These are phyloP conservation scores for Carallia brachiata DNA, from an alignment of 345 rosid species.

Conservation along the genomic window DNA sequence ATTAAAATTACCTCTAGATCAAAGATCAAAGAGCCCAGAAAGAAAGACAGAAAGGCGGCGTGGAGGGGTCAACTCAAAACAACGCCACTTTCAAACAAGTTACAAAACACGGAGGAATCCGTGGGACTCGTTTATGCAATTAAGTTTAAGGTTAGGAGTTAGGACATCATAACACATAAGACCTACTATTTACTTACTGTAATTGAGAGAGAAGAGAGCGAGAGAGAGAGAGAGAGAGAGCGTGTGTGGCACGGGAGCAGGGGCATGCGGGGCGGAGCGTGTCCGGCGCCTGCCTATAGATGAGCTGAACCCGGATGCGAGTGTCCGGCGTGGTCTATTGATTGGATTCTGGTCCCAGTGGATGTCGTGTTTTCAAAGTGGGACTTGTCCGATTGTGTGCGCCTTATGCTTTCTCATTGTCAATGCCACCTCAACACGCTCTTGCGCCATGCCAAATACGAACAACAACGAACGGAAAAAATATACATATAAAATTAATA, in stretches of 20 bases:
- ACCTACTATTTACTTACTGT: no score
- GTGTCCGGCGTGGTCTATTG: background rate
- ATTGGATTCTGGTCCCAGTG: background rate
- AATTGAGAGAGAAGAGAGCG: background rate
- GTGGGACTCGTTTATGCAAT: no score
- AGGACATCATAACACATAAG: no score
- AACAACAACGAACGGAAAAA: no score
- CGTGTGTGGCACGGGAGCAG: constrained; percentile 9
- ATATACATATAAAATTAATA: no score
- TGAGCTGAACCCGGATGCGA: constrained; percentile 2
- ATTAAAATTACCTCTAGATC: no score
- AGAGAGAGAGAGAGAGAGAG: background rate
- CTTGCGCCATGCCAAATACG: background rate
- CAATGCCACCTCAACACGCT: background rate
- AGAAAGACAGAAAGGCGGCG: no score
- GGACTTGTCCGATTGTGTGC: background rate
- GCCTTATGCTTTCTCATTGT: background rate
- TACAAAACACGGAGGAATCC: no score
- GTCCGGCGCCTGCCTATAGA: background rate
- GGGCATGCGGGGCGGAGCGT: constrained; percentile 8
- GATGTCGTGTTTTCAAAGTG: background rate
- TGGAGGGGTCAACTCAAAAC: no score
- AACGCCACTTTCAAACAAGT: no score
- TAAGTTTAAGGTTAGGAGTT: no score
- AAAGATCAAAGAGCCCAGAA: no score